phyloP scores from a whole-genome alignment of 768 basidiomycete genomes.

The Strobilomyces echinocephalus region DNA sequence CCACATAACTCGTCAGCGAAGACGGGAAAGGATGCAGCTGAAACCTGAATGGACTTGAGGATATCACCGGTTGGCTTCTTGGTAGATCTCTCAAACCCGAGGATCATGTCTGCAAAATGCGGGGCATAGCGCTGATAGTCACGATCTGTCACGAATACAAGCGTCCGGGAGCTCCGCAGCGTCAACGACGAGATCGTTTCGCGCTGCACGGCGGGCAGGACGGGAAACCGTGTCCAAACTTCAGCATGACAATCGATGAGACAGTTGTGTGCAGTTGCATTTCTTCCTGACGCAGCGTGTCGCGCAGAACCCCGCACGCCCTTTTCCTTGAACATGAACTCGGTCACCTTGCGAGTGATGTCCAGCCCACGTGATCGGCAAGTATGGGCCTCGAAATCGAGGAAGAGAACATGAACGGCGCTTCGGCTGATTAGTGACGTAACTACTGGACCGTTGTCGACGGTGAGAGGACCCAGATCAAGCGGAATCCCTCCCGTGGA shows the following conservation, averaged over 20 bases:
- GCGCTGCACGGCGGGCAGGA: constrained; percentile 47
- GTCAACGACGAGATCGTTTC: constrained; percentile 37
- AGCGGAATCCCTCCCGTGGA: constrained; percentile 42
- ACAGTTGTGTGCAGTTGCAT: constrained; percentile 39
- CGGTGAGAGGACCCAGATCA: constrained; percentile 25
- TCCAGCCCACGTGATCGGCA: constrained; percentile 44
- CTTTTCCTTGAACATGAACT: neutral
- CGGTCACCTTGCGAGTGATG: constrained; percentile 15
- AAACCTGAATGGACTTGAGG: constrained; percentile 25
- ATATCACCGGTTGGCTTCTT: neutral
- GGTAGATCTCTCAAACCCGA: neutral
- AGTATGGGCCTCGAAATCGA: constrained; percentile 31
- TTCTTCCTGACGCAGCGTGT: neutral
- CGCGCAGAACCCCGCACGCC: constrained; percentile 21
- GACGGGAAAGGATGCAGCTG: neutral
- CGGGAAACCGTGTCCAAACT: constrained; percentile 60
- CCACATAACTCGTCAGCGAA: constrained; percentile 21
- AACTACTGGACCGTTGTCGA: constrained; percentile 24
- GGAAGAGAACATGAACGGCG: constrained; percentile 39
- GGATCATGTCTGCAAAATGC: constrained; percentile 33
- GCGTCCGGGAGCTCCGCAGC: constrained; percentile 28
- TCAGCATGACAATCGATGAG: constrained; percentile 52
- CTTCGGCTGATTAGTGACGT: constrained; percentile 45
- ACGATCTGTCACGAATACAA: constrained; percentile 42
- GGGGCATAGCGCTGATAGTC: constrained; percentile 31